phyloP scores from a whole-genome alignment of 2,329 filamentous ascomycete species.

The Monosporascus sp. region DNA sequence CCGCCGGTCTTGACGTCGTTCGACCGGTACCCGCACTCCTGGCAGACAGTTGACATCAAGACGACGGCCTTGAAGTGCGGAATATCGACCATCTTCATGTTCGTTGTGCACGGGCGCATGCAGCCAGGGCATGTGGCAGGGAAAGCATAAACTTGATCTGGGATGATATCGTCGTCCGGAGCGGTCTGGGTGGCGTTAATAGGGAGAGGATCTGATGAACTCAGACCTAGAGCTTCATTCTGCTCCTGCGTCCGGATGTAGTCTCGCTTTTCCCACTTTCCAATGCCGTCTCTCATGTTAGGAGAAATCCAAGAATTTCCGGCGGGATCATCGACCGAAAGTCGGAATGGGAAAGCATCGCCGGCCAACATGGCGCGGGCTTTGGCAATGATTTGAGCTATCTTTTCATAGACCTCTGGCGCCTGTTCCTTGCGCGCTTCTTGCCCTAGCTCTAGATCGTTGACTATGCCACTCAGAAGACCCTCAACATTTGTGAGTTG shows the following conservation, averaged over 20 bases:
- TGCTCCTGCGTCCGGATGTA: constrained; percentile 80
- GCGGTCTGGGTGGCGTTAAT: constrained; percentile 39
- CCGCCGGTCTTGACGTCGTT: constrained; percentile 98
- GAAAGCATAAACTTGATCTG: constrained; percentile 90
- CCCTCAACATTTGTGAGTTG: constrained; percentile 94
- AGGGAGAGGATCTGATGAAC: constrained; percentile 45
- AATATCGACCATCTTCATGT: constrained; percentile 99
- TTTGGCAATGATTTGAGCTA: constrained; percentile 70
- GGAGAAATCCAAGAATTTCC: constrained; percentile 98
- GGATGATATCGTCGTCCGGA: constrained; percentile 73
- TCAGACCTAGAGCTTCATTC: constrained; percentile 79
- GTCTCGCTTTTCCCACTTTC: constrained; percentile 84
- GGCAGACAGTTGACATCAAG: constrained; percentile 90
- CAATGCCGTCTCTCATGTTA: constrained; percentile 69
- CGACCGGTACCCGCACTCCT: constrained; percentile 86
- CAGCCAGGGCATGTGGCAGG: constrained; percentile 90
- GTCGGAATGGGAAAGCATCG: constrained; percentile 77
- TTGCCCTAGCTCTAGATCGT: constrained; percentile 79
- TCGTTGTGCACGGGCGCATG: constrained; percentile 77
- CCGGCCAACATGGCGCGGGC: constrained; percentile 74
- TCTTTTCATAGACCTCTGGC: constrained; percentile 73
- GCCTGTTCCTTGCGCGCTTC: constrained; percentile 71
- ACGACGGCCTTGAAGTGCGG: constrained; percentile 97
- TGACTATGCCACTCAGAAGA: constrained; percentile 69
- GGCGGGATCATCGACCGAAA: constrained; percentile 83